Base-by-base conservation (phyloP, 768 basidiomycete species). In the Amanita fuliginea region DNA sequence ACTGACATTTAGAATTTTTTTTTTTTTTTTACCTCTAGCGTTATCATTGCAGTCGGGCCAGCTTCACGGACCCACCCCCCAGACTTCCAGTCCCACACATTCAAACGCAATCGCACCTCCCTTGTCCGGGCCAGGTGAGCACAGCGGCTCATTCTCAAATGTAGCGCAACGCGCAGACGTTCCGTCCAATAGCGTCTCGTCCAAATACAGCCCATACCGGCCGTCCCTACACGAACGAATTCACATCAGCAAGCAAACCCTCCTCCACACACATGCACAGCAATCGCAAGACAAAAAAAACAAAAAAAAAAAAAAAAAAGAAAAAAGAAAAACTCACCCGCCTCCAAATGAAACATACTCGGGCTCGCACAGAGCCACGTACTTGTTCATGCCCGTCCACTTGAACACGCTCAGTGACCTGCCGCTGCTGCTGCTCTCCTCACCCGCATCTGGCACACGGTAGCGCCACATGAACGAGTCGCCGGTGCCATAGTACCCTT, bases 51-150 rank as follows among this genome's bases (percentile, higher is more conserved):
- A n/a, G n/a, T n/a, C n/a, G n/a, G n/a, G n/a, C n/a, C n/a, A n/a
- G n/a, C n/a, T n/a, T 24, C 26, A 49, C 21, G 72, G 67, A 3
- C 81, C 82, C 37, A 92, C 68, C 3, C 78, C 83, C 94, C 94
- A 96, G 0, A 93, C 89, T 60, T 97, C 94, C 47, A 98, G 63
- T 11, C 86, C 92, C 0, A 95, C 83, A 63, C 91, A 91, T 59
- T 95, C 91, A 56, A 97, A 98, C n/a, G 70, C 64, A 7, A 75
- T 74, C 6, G 69, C 67, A n/a, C 71, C 68, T 2, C 74, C 76
- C 48, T 67, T 70, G 41, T 64, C 67, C 0, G 66, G 59, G 0
- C 73, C 70, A n/a, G 56, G 59, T 0, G 74, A 69, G 60, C 89
- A 94, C 13, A 95, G 64, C 0, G 86, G 78, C 28, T 87, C 85